phyloP scores from a whole-genome alignment of 2,329 filamentous ascomycete genomes.

The Apiospora rasikravindrae region DNA sequence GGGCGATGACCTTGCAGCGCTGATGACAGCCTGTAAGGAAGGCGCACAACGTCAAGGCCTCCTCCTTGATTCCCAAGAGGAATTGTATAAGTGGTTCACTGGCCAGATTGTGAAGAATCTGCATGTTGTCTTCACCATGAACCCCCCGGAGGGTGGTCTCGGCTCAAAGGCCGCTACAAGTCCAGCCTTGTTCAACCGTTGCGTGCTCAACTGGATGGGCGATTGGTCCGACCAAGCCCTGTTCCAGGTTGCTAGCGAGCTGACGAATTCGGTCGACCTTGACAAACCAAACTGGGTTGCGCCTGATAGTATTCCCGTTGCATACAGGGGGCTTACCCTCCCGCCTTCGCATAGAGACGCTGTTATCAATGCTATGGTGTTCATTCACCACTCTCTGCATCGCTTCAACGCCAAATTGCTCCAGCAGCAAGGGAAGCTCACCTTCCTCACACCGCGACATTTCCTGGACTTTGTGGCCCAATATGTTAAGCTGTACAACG shows the following conservation, averaged over 20 bases:
- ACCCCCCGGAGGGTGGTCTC: conserved; percentile 92
- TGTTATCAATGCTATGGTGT: conserved; percentile 98
- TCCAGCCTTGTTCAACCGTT: conserved; percentile 98
- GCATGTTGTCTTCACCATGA: conserved; percentile 99
- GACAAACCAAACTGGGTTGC: conserved; percentile 85
- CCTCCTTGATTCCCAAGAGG: conserved; percentile 94
- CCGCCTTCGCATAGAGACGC: conserved; percentile 91
- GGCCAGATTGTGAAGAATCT: conserved; percentile 99
- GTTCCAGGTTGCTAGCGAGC: conserved; percentile 95
- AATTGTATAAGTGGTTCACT: conserved; percentile 99
- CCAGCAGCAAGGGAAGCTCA: conserved; percentile 90
- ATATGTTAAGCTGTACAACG: conserved; percentile 95
- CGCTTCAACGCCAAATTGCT: conserved; percentile 86
- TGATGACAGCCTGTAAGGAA: conserved; percentile 99
- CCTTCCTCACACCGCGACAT: conserved; percentile 93
- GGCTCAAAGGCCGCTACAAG: conserved; percentile 97
- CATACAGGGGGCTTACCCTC: conserved; percentile 82
- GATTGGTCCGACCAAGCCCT: conserved; percentile 99
- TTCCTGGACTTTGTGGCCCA: conserved; percentile 98
- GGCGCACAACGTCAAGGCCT: conserved; percentile 95
- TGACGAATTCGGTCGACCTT: conserved; percentile 95
- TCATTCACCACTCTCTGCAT: conserved; percentile 94
- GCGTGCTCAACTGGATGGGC: conserved; percentile 99
- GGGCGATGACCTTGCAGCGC: conserved; percentile 95
- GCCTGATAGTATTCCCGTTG: conserved; percentile 90